Percentiles rank a stretch among this genome's conserved stretches.
Evolutionary conservation across 768 basidiomycete species (phyloP).

Genomic region (Neoboletus magnificus): DNA sequence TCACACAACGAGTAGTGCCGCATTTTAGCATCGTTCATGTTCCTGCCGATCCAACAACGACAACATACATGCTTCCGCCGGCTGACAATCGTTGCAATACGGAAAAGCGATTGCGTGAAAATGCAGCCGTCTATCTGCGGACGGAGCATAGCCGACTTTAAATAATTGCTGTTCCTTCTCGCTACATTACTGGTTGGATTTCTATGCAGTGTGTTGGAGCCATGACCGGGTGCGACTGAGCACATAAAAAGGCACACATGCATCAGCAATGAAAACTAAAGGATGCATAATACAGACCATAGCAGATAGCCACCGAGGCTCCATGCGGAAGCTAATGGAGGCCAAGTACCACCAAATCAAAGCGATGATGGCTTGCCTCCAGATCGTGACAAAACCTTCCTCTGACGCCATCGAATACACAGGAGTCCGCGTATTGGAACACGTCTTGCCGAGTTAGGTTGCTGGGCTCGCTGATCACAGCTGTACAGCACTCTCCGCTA

Average conservation of each 20-base stretch:
- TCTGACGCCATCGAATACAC: conserved; percentile 17
- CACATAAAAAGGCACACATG: not conserved
- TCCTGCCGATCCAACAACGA: too few relatives aligned
- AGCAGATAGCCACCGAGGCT: too few relatives aligned
- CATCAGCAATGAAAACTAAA: not conserved
- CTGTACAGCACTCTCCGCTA: conserved; percentile 13
- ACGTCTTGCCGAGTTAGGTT: conserved; percentile 5
- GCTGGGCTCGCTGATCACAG: conserved; percentile 11
- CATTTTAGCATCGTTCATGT: too few relatives aligned
- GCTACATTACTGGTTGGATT: not conserved
- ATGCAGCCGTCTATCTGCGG: not conserved
- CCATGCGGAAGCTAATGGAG: conserved; percentile 7
- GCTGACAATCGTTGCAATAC: not conserved
- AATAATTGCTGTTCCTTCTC: not conserved
- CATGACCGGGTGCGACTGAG: not conserved
- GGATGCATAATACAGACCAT: not conserved
- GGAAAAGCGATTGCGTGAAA: not conserved
- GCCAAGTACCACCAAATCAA: conserved; percentile 13
- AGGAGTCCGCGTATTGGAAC: not conserved
- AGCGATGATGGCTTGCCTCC: not conserved
- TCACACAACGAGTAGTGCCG: too few relatives aligned
- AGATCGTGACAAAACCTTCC: conserved; percentile 17
- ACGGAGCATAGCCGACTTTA: not conserved
- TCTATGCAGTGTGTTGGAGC: not conserved
- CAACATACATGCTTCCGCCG: too few relatives aligned